Percentiles rank a stretch among this genome's conserved stretches.
These are phyloP conservation scores for Russula brevipes DNA, from an alignment of 768 basidiomycete genomes.

Conservation along the genomic window DNA sequence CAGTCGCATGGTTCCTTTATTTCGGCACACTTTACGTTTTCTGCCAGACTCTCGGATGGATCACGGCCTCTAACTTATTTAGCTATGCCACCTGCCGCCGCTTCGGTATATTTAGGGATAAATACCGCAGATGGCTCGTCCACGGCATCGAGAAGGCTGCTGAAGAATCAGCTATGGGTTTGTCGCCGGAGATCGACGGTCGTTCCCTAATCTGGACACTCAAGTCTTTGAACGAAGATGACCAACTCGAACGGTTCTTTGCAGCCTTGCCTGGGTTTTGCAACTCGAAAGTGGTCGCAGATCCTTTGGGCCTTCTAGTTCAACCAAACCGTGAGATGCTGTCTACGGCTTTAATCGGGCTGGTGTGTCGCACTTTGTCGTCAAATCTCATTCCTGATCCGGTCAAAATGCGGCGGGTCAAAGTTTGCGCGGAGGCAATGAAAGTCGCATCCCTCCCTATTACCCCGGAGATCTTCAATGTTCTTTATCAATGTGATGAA, in stretches of 20 bases:
- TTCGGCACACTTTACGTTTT: too few relatives aligned
- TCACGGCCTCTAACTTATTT: too few relatives aligned
- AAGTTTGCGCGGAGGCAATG: not conserved
- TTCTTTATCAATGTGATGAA: not conserved
- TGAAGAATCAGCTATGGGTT: too few relatives aligned
- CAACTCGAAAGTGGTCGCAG: not conserved
- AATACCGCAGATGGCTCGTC: not conserved
- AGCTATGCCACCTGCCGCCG: too few relatives aligned
- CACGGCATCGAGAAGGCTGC: not conserved
- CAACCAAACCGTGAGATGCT: too few relatives aligned
- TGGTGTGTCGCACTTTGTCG: not conserved
- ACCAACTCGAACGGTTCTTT: constrained; percentile 3
- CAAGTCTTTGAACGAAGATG: not conserved
- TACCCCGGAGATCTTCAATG: not conserved
- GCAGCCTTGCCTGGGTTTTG: not conserved
- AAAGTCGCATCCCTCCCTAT: not conserved
- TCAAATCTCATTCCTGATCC: not conserved
- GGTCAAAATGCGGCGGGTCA: not conserved
- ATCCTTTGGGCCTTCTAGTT: not conserved
- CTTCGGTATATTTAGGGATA: not conserved
- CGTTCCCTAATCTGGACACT: not conserved
- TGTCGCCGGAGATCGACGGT: not conserved
- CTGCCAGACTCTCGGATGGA: too few relatives aligned
- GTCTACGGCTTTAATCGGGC: not conserved
- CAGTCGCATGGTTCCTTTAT: not conserved